A percentile compares a stretch with the other conserved stretches of the same genome.
Evolutionary conservation across 345 rosid genomes (phyloP).

Genomic region (Hibiscus trionum): DNA sequence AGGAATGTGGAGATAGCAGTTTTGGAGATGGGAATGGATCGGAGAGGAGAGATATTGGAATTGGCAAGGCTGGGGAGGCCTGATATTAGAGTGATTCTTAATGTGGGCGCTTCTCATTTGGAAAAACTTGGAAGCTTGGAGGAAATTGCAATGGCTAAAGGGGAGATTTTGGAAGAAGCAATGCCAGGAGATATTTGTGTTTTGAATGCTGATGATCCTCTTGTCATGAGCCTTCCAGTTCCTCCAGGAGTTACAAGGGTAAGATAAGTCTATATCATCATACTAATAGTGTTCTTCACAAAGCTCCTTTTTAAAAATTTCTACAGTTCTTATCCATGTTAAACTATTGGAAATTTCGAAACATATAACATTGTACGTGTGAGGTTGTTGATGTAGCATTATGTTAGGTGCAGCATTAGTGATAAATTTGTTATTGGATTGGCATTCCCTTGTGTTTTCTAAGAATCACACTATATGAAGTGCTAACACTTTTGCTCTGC

Average conservation of each 20-base stretch:
- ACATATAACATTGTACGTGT: neutral
- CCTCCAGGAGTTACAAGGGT: slow-evolving; percentile 24
- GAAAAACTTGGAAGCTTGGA: slow-evolving; percentile 21
- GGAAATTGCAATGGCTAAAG: slow-evolving; percentile 24
- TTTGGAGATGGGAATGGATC: slow-evolving; percentile 33
- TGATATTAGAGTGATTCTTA: slow-evolving; percentile 17
- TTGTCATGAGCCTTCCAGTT: slow-evolving; percentile 18
- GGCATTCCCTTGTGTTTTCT: neutral
- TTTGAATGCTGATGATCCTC: slow-evolving; percentile 29
- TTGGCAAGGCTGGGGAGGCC: slow-evolving; percentile 26
- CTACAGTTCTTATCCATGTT: no score
- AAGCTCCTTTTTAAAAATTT: neutral
- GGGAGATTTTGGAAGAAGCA: slow-evolving; percentile 22
- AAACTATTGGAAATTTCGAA: neutral
- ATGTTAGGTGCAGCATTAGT: neutral
- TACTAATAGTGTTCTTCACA: neutral
- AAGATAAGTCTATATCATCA: neutral
- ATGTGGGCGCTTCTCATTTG: slow-evolving; percentile 27
- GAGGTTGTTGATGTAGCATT: neutral
- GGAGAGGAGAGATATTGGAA: slow-evolving; percentile 30
- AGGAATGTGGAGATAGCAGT: slow-evolving; percentile 12
- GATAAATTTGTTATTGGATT: neutral
- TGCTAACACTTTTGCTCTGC: neutral
- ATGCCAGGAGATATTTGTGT: slow-evolving; percentile 17
- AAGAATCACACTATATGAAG: neutral